Conservation (phyloP, 129 eudicot species). For the Mikania micrantha region DNA sequence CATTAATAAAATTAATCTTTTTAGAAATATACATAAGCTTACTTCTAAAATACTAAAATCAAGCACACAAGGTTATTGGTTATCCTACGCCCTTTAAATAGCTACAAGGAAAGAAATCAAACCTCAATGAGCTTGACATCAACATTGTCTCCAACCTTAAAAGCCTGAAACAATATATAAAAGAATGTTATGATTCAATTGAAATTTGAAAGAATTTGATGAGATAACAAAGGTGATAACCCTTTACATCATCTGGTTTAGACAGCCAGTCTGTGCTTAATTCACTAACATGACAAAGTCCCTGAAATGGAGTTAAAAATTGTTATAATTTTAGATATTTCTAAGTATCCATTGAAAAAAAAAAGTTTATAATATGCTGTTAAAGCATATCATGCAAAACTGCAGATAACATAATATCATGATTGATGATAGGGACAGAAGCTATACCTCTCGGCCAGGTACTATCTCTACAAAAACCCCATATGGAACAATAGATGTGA, state of each 20-base stretch:
- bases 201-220: not conserved
- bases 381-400: not conserved
- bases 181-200: constrained; percentile 1
- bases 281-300: constrained; percentile 98
- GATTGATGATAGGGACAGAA: constrained; percentile 1
- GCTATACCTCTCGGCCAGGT: constrained; percentile 89
- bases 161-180: constrained; percentile 43
- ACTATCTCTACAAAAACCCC: constrained; percentile 96
- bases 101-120: constrained; percentile 10
- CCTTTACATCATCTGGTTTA: constrained; percentile 93
- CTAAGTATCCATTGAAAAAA: not conserved
- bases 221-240: not conserved
- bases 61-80: not conserved
- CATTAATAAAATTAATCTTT: not conserved
- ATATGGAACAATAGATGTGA: constrained; percentile 78
- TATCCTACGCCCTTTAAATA: not conserved
- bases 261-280: constrained; percentile 78
- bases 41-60: not conserved
- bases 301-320: constrained; percentile 38
- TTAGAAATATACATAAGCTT: not conserved
- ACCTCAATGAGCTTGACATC: constrained; percentile 99
- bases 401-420: not conserved
- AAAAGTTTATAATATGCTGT: not conserved
- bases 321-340: not conserved
- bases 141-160: constrained; percentile 84